These are phyloP conservation scores for Phytophthora chlamydospora DNA, from an alignment of 352 stramenopile species.

Conservation along the genomic window DNA sequence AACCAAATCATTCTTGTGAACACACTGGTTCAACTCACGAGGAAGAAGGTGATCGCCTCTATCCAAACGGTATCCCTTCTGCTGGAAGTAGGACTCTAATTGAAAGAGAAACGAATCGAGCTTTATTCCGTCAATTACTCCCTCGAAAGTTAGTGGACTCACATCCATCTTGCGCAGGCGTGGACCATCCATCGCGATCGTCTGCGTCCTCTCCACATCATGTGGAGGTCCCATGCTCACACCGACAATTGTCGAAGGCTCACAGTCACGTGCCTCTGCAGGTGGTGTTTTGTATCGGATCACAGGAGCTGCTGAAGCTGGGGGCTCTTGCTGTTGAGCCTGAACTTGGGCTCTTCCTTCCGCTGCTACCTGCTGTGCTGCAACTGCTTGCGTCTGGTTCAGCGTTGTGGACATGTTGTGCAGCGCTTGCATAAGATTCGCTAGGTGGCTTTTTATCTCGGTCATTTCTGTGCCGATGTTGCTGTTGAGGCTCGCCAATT, in stretches of 20 bases:
- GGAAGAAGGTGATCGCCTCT: conserved; percentile 1
- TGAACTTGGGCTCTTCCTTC: background rate
- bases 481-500: conserved; percentile 2
- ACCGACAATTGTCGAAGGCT: too few relatives aligned
- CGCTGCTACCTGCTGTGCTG: background rate
- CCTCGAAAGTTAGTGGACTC: conserved; percentile 12
- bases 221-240: too few relatives aligned
- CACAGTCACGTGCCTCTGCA: too few relatives aligned
- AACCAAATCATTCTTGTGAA: conserved; percentile 16
- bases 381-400: background rate
- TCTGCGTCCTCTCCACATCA: too few relatives aligned
- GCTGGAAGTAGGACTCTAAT: conserved; percentile 20
- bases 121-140: conserved; percentile 15
- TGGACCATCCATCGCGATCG: background rate
- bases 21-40: conserved; percentile 10
- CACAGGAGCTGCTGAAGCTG: too few relatives aligned
- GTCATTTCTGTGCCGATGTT: conserved; percentile 1
- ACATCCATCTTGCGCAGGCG: conserved; percentile 14
- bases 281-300: too few relatives aligned
- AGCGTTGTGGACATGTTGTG: background rate
- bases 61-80: conserved; percentile 11
- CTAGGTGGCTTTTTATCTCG: conserved; percentile 7
- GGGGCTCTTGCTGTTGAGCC: background rate
- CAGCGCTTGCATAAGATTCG: background rate
- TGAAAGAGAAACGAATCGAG: conserved; percentile 16